Percentiles rank a stretch among this genome's conserved stretches.
phyloP scores from a whole-genome alignment of 805 yeast genomes.

The Teunomyces atbi region DNA sequence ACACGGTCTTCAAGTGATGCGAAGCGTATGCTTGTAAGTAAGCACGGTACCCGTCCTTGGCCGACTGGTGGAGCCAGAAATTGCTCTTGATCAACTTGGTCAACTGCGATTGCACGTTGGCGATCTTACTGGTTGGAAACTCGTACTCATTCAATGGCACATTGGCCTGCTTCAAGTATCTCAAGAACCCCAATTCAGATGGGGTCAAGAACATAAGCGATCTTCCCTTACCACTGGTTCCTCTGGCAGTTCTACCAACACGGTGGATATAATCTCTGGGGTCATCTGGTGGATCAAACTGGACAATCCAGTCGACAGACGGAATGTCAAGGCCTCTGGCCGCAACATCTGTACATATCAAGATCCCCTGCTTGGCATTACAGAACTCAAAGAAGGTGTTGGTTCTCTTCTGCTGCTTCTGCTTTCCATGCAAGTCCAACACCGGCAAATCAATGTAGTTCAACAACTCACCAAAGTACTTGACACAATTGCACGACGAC shows the following conservation, averaged over 20 bases:
- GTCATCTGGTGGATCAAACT: constrained; percentile 99
- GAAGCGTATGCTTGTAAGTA: constrained; percentile 97
- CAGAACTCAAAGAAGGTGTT: constrained; percentile 98
- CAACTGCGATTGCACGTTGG: constrained; percentile 92
- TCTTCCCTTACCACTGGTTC: constrained; percentile 83
- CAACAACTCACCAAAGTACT: constrained; percentile 89
- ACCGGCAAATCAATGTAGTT: constrained; percentile 98
- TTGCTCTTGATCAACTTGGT: constrained; percentile 88
- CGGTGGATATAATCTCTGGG: constrained; percentile 99
- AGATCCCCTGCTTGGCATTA: constrained; percentile 91
- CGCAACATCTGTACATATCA: constrained; percentile 97
- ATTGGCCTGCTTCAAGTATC: constrained; percentile 94
- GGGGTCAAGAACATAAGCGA: constrained; percentile 95
- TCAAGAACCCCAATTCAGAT: constrained; percentile 86
- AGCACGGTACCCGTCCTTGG: constrained; percentile 96
- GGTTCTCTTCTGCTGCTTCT: constrained; percentile 97
- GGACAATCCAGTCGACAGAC: constrained; percentile 98
- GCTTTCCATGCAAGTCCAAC: constrained; percentile 94
- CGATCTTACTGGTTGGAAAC: constrained; percentile 90
- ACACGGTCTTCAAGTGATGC: constrained; percentile 93
- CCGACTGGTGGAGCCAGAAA: constrained; percentile 91
- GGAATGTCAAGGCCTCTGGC: constrained; percentile 99
- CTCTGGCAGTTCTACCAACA: constrained; percentile 99
- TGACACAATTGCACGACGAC: constrained; percentile 96
- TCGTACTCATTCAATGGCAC: constrained; percentile 97